Conservation (phyloP, 495 filamentous ascomycete genomes). For the Melanomma pulvis-pyrius region DNA sequence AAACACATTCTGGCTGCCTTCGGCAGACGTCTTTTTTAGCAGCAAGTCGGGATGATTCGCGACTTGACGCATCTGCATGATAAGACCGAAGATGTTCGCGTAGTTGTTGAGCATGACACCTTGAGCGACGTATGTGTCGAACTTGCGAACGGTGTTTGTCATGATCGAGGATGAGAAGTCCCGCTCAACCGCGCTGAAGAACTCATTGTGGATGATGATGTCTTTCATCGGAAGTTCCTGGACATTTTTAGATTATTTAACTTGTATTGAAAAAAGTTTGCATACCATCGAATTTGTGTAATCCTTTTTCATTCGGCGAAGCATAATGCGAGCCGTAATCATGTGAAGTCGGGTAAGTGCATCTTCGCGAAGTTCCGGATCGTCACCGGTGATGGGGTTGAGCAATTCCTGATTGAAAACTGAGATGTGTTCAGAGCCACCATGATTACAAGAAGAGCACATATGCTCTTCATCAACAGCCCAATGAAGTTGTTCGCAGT, state of each 20-base stretch:
- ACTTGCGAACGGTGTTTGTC: slow-evolving; percentile 80
- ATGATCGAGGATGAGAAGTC: slow-evolving; percentile 97
- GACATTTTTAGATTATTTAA: slow-evolving; percentile 5
- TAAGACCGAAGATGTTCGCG: slow-evolving; percentile 82
- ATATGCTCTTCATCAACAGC: slow-evolving; percentile 65
- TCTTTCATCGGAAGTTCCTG: slow-evolving; percentile 91
- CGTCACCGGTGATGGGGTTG: slow-evolving; percentile 67
- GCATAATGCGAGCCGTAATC: slow-evolving; percentile 88
- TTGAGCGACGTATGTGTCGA: slow-evolving; percentile 91
- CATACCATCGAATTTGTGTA: slow-evolving; percentile 77
- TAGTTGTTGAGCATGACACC: slow-evolving; percentile 98
- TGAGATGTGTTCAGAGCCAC: slow-evolving; percentile 83
- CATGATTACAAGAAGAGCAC: slow-evolving; percentile 66
- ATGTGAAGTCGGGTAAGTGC: slow-evolving; percentile 81
- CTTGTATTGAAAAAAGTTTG: no score
- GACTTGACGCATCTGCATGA: slow-evolving; percentile 97
- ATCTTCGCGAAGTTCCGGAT: slow-evolving; percentile 57
- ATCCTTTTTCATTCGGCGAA: slow-evolving; percentile 88
- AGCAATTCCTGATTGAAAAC: slow-evolving; percentile 95
- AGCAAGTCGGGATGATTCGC: slow-evolving; percentile 95
- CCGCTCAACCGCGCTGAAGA: slow-evolving; percentile 91
- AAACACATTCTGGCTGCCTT: slow-evolving; percentile 85
- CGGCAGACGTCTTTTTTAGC: slow-evolving; percentile 80
- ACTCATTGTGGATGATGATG: slow-evolving; percentile 86
- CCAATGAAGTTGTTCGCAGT: slow-evolving; percentile 84